Evolutionary conservation across 352 stramenopile species (phyloP).

Genomic region (Thraustotheca clavata): DNA sequence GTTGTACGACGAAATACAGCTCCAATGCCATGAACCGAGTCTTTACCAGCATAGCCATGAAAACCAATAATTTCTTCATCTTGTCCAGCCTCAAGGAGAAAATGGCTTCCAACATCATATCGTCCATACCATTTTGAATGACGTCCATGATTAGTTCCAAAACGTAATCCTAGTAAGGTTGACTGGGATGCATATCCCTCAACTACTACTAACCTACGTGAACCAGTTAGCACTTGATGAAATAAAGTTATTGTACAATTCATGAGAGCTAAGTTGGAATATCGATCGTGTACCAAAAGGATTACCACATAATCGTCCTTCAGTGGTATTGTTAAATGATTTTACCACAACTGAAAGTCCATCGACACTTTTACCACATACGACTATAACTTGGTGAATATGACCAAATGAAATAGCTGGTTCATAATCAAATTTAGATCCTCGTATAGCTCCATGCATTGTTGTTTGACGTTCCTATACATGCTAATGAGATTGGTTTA

Average conservation of each 20-base stretch:
- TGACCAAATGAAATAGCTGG: slow-evolving; percentile 53
- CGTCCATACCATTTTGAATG: slow-evolving; percentile 75
- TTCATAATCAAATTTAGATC: slow-evolving; percentile 47
- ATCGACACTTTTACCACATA: slow-evolving; percentile 69
- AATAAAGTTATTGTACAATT: slow-evolving; percentile 18
- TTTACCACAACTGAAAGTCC: slow-evolving; percentile 53
- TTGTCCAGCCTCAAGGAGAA: slow-evolving; percentile 50
- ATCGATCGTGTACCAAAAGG: slow-evolving; percentile 56
- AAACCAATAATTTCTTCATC: slow-evolving; percentile 65
- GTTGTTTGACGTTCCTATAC: slow-evolving; percentile 35
- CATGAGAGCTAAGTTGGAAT: slow-evolving; percentile 41
- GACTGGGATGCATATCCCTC: slow-evolving; percentile 63
- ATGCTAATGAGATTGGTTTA: background rate
- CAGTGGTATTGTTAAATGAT: slow-evolving; percentile 34
- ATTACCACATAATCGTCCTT: slow-evolving; percentile 53
- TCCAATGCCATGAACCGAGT: slow-evolving; percentile 57
- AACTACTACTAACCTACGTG: slow-evolving; percentile 37
- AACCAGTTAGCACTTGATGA: background rate
- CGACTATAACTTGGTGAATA: slow-evolving; percentile 51
- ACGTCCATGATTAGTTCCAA: slow-evolving; percentile 42
- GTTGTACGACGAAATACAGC: slow-evolving; percentile 56
- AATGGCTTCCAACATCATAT: slow-evolving; percentile 55
- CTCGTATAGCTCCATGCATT: slow-evolving; percentile 35
- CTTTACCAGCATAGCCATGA: slow-evolving; percentile 50
- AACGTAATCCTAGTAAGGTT: slow-evolving; percentile 54